phyloP scores from a whole-genome alignment of 176 grass and related monocot species.

The Musa beccarii region DNA sequence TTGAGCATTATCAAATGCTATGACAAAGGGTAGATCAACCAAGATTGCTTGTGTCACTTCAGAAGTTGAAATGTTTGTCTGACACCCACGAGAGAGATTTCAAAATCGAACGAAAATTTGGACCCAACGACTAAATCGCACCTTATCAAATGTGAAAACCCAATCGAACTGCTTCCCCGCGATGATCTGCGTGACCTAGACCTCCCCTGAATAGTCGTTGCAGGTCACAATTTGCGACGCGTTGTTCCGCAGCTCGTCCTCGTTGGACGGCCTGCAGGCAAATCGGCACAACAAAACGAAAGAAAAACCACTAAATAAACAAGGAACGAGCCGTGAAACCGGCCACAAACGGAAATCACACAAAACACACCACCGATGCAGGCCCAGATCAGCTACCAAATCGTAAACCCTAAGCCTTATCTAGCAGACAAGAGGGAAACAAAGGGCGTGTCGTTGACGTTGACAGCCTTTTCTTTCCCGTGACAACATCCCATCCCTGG shows the following conservation, averaged over 20 bases:
- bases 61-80: too few species aligned
- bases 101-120: too few species aligned
- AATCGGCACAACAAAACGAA: background rate
- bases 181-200: slow-evolving; percentile 69
- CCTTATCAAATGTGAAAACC: slow-evolving; percentile 97
- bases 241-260: slow-evolving; percentile 70
- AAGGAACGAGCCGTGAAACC: background rate
- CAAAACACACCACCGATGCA: background rate
- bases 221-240: slow-evolving; percentile 85
- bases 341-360: background rate
- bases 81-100: too few species aligned
- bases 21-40: too few species aligned
- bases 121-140: background rate
- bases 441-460: slow-evolving; percentile 23
- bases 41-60: too few species aligned
- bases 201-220: slow-evolving; percentile 84
- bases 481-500: slow-evolving; percentile 63
- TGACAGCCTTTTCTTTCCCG: slow-evolving; percentile 95
- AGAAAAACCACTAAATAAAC: background rate
- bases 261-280: slow-evolving; percentile 56
- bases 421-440: background rate
- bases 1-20: too few species aligned
- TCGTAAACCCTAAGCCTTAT: background rate
- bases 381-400: background rate
- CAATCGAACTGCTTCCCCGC: slow-evolving; percentile 74